phyloP scores from a whole-genome alignment of 2,329 filamentous ascomycete genomes.

The Huntiella abstrusa region DNA sequence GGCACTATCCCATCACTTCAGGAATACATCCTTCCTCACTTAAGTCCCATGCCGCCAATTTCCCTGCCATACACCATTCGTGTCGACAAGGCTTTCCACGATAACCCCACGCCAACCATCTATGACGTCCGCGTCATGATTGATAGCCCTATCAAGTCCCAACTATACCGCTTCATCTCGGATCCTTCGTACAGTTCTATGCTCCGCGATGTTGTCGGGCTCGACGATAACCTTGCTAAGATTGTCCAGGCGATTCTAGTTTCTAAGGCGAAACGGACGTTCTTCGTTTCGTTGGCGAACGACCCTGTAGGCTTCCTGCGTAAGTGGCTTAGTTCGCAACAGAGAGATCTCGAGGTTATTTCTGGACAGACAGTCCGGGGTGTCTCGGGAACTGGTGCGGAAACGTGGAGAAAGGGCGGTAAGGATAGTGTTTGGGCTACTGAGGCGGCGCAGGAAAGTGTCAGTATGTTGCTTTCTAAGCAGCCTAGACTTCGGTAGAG shows the following conservation, averaged over 20 bases:
- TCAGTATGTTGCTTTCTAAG: constrained; percentile 40
- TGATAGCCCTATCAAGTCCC: constrained; percentile 59
- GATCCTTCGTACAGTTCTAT: constrained; percentile 52
- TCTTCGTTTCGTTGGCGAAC: constrained; percentile 58
- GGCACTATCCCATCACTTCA: constrained; percentile 75
- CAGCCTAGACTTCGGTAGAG: constrained; percentile 18
- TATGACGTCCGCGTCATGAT: constrained; percentile 78
- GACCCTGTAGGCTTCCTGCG: constrained; percentile 73
- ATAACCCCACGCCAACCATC: constrained; percentile 56
- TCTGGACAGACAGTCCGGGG: constrained; percentile 60
- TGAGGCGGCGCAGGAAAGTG: constrained; percentile 41
- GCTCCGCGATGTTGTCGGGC: constrained; percentile 53
- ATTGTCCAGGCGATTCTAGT: constrained; percentile 67
- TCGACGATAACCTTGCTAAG: constrained; percentile 74
- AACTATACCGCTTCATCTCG: constrained; percentile 44
- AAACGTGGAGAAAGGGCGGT: constrained; percentile 51
- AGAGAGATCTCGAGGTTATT: constrained; percentile 73
- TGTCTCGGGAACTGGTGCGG: constrained; percentile 23
- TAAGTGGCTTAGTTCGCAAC: constrained; percentile 81
- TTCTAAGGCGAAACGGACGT: constrained; percentile 78
- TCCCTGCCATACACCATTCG: constrained; percentile 83
- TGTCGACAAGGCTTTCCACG: constrained; percentile 69
- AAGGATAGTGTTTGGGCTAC: constrained; percentile 36
- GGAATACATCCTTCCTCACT: constrained; percentile 60
- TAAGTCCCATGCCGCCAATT: constrained; percentile 62